A percentile compares a stretch with the other conserved stretches of the same genome.
Conservation (phyloP, 768 basidiomycete species). For the Hemileccinum rubropunctum region DNA sequence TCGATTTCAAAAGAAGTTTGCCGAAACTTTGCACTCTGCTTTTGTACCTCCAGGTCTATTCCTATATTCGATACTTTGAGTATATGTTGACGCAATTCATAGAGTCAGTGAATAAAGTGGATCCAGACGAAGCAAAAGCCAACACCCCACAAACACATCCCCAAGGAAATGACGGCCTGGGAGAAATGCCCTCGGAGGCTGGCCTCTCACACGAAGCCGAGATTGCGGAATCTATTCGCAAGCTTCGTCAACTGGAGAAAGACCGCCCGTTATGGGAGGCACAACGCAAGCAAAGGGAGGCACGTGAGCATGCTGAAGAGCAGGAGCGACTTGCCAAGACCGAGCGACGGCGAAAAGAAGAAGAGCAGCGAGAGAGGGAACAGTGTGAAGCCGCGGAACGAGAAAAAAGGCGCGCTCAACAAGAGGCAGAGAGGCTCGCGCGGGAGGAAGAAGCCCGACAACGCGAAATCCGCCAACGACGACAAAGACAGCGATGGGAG, state of each 20-base stretch:
- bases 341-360: conserved; percentile 33
- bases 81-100: conserved; percentile 1
- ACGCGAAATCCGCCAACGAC: conserved; percentile 40
- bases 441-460: conserved; percentile 37
- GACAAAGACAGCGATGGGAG: conserved; percentile 54
- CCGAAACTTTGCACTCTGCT: conserved; percentile 35
- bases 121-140: conserved; percentile 9
- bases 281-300: conserved; percentile 44
- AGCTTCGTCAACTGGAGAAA: conserved; percentile 63
- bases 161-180: not conserved
- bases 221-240: conserved; percentile 64
- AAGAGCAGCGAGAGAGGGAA: conserved; percentile 24
- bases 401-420: conserved; percentile 17
- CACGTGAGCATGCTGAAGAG: conserved; percentile 42
- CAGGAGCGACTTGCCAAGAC: conserved; percentile 37
- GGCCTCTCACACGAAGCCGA: conserved; percentile 39
- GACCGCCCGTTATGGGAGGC: conserved; percentile 64
- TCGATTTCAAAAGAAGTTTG: conserved; percentile 37
- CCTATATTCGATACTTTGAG: not conserved
- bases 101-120: conserved; percentile 12
- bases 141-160: conserved; percentile 4
- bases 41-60: conserved; percentile 21
- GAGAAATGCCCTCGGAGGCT: conserved; percentile 25
- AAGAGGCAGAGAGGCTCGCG: conserved; percentile 31
- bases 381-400: conserved; percentile 27